Evolutionary conservation across 495 filamentous ascomycete species (phyloP), one percentile per base, ranked within the genome.

Genomic region (Lepidopterella palustris): DNA sequence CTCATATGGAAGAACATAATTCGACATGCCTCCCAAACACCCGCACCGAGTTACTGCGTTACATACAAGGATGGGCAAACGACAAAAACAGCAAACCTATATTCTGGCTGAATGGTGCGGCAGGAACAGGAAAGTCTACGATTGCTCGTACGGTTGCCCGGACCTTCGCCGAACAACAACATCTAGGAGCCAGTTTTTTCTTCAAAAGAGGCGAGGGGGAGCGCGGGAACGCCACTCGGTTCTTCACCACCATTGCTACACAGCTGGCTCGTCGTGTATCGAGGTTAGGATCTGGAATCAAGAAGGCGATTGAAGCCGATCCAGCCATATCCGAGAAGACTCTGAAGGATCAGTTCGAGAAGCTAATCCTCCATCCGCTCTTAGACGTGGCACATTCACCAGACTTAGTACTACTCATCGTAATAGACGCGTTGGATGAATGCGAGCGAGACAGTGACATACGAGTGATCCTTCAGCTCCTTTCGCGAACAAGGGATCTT

Each of bases 351-450:
- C 57, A 59, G 49, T 59, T 59, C 24, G 27, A 59, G 27, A n/a
- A 59, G 48, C 49, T 59, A n/a, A 59, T 59, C 28, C 45, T 59
- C 18, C 57, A 59, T 52, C 57, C 57, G 49, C 48, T 59, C 26
- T 55, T 20, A 32, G 26, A 55, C 49, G 53, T 25, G 28, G 28
- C 5, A 8, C 24, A 15, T 20, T 1, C 21, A 10, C n/a, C 31
- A 24, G 35, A 13, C 2, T 18, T 21, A 4, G 18, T 25, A 6
- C 31, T 64, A 0, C 50, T 68, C 24, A 20, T 72, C 24, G 68
- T 73, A 3, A 65, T 73, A 47, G 71, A 73, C 59, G 71, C 71
- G 4, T 53, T 73, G 29, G 71, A 71, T 35, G 71, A 72, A 48
- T 72, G 71, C 51, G 71, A 69, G 18, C 51, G 55, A 42, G 57